These are phyloP conservation scores for Austroboletus eburneus DNA, from an alignment of 768 basidiomycete species.

Conservation along the genomic window DNA sequence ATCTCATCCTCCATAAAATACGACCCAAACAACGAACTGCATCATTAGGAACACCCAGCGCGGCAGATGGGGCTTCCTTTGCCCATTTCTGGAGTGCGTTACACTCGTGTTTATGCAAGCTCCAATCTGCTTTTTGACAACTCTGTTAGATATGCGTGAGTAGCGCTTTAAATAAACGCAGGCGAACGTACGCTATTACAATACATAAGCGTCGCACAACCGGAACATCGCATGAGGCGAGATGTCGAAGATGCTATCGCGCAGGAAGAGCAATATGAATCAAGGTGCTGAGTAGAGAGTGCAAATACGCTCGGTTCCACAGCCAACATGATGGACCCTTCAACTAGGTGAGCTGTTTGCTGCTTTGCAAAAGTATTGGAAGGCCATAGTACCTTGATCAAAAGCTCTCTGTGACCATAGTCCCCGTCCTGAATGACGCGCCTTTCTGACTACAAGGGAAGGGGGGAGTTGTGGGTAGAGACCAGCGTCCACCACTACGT, in stretches of 20 bases:
- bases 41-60: slow-evolving; percentile 60
- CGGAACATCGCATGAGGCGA: slow-evolving; percentile 65
- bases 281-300: slow-evolving; percentile 60
- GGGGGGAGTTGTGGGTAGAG: slow-evolving; percentile 35
- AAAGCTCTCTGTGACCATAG: slow-evolving; percentile 37
- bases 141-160: slow-evolving; percentile 31
- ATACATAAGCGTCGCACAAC: slow-evolving; percentile 68
- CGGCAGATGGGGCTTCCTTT: slow-evolving; percentile 43
- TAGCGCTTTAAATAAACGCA: no score
- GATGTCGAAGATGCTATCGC: slow-evolving; percentile 34
- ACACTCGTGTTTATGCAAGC: slow-evolving; percentile 76
- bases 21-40: slow-evolving; percentile 77
- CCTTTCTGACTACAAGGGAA: slow-evolving; percentile 36
- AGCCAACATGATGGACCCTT: slow-evolving; percentile 60
- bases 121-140: slow-evolving; percentile 76
- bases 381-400: slow-evolving; percentile 36
- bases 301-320: slow-evolving; percentile 57
- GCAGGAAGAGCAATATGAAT: slow-evolving; percentile 69
- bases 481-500: not conserved
- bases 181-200: slow-evolving; percentile 59
- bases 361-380: not conserved
- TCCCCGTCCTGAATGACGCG: slow-evolving; percentile 40
- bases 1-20: slow-evolving; percentile 62
- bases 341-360: not conserved
- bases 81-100: slow-evolving; percentile 58